These are phyloP conservation scores for Syncephalastrum contaminatum DNA, from an alignment of 371 early-diverging fungal genomes.

Conservation along the genomic window DNA sequence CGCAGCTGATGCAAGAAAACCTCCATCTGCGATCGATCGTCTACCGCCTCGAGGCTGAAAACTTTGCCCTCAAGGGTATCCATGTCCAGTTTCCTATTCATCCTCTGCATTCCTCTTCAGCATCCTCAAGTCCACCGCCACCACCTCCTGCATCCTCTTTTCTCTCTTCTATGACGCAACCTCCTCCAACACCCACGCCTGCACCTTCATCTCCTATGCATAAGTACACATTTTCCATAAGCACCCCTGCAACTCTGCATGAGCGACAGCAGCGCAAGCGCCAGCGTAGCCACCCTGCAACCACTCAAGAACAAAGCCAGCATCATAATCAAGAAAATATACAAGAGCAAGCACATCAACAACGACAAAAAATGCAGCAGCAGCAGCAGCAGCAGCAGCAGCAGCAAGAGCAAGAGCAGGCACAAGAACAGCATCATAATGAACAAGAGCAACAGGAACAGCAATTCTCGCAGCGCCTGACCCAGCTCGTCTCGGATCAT, in stretches of 20 bases:
- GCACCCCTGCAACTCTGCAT: slow-evolving; percentile 36
- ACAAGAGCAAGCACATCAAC: too few species aligned
- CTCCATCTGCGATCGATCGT: slow-evolving; percentile 35
- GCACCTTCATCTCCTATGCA: slow-evolving; percentile 7
- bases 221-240: slow-evolving; percentile 40
- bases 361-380: background rate
- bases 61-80: slow-evolving; percentile 32
- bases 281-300: too few species aligned
- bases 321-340: too few species aligned
- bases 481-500: slow-evolving; percentile 26
- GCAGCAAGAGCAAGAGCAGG: too few species aligned
- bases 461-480: slow-evolving; percentile 24
- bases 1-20: slow-evolving; percentile 41
- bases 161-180: background rate
- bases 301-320: too few species aligned
- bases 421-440: too few species aligned
- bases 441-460: slow-evolving; percentile 13
- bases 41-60: slow-evolving; percentile 39
- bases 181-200: background rate
- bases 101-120: slow-evolving; percentile 12
- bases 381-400: background rate
- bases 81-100: slow-evolving; percentile 19
- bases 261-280: too few species aligned
- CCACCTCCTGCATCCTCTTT: background rate
- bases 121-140: slow-evolving; percentile 8